Percentiles rank a stretch among this genome's conserved stretches.
phyloP scores from a whole-genome alignment of 305 asterid species.

The Fraxinus albicans region DNA sequence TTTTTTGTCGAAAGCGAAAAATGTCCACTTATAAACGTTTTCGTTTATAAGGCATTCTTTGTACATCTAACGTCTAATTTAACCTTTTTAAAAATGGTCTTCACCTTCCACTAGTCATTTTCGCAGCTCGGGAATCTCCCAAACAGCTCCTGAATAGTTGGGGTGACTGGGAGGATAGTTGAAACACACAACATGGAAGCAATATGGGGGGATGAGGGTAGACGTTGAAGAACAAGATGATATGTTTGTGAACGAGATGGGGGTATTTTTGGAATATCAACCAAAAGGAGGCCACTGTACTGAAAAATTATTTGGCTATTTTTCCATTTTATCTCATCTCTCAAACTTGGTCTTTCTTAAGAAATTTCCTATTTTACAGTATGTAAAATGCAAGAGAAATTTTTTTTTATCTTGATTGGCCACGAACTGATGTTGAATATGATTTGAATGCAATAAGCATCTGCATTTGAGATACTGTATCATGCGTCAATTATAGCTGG shows the following conservation, averaged over 20 bases:
- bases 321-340: not conserved
- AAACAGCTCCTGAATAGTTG: not conserved
- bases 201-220: not conserved
- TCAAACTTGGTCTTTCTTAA: not conserved
- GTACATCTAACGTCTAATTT: not conserved
- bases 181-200: not conserved
- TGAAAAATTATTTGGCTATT: not conserved
- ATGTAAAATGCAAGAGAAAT: not conserved
- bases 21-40: not conserved
- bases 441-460: not conserved
- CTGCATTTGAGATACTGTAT: conserved; percentile 16
- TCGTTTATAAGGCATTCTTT: not conserved
- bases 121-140: not conserved
- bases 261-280: not conserved
- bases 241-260: not conserved
- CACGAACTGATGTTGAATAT: conserved; percentile 20
- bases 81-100: not conserved
- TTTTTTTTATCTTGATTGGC: not conserved
- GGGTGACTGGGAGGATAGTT: not conserved
- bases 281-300: not conserved
- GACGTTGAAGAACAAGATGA: not conserved
- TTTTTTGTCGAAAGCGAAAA: not conserved
- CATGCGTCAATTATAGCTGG: conserved; percentile 21
- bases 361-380: not conserved
- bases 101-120: not conserved